A percentile compares a stretch with the other conserved stretches of the same genome.
These are phyloP conservation scores for Apiotrichum montevideense DNA, from an alignment of 1,284 basidiomycete genomes.

Conservation along the genomic window DNA sequence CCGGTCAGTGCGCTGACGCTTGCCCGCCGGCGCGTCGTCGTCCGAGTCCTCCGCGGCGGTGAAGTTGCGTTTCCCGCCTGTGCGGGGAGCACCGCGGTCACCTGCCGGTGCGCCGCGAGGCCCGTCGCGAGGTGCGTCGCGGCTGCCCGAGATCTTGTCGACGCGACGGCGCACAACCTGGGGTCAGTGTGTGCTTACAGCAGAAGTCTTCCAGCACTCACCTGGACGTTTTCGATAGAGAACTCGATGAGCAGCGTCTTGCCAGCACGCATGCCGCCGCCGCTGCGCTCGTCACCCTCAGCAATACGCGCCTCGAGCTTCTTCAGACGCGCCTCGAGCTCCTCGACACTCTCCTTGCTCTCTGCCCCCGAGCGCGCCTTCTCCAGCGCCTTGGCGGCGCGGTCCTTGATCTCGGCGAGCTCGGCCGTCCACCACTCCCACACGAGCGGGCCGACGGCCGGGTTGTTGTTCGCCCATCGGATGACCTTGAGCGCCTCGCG, in stretches of 20 bases:
- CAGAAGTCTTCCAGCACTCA: constrained; percentile 38
- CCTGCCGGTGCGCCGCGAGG: background rate
- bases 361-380: constrained; percentile 13
- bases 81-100: constrained; percentile 1
- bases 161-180: constrained; percentile 45
- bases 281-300: constrained; percentile 34
- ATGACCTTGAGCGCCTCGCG: constrained; percentile 84
- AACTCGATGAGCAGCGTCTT: constrained; percentile 78
- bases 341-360: constrained; percentile 39
- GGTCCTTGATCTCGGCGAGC: constrained; percentile 61
- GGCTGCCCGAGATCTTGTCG: constrained; percentile 32
- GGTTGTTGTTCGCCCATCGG: constrained; percentile 90
- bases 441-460: constrained; percentile 59
- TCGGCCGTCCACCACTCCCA: constrained; percentile 79
- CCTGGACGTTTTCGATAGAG: constrained; percentile 87
- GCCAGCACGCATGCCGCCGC: constrained; percentile 50
- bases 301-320: constrained; percentile 35
- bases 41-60: constrained; percentile 24
- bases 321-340: constrained; percentile 49
- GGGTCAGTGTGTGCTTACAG: background rate
- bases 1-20: constrained; percentile 3
- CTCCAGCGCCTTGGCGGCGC: constrained; percentile 50
- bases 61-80: constrained; percentile 16
- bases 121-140: constrained; percentile 3
- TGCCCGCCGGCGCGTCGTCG: constrained; percentile 18